Conservation (phyloP, 179 eudicot genomes). For the Carnegiea gigantea region DNA sequence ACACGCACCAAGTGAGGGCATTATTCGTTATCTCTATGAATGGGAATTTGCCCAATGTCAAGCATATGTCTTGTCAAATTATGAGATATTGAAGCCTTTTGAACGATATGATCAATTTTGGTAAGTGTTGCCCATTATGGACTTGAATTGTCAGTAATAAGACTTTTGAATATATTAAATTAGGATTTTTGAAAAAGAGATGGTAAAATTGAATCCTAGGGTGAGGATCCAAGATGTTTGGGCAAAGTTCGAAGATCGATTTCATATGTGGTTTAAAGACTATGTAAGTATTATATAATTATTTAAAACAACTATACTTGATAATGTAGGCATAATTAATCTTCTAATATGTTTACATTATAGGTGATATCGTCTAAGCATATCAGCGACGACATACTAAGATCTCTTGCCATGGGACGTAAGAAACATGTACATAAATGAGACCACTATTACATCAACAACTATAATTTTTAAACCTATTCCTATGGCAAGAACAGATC, state of each 20-base stretch:
- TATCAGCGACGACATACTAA: background rate
- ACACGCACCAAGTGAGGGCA: background rate
- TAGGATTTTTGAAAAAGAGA: background rate
- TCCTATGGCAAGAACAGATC: background rate
- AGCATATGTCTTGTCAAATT: background rate
- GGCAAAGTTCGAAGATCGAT: background rate
- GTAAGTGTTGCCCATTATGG: background rate
- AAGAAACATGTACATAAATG: background rate
- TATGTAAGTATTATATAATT: background rate
- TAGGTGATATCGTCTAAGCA: background rate
- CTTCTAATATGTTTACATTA: background rate
- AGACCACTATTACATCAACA: background rate
- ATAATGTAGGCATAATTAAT: background rate
- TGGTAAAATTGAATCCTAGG: background rate
- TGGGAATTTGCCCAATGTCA: background rate
- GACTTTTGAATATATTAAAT: too few species aligned
- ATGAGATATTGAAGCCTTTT: background rate
- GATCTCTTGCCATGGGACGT: slow-evolving; percentile 16
- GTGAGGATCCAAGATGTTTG: background rate
- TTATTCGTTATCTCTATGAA: background rate
- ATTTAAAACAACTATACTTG: background rate
- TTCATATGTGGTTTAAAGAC: background rate
- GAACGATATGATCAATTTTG: background rate
- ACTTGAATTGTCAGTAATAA: background rate
- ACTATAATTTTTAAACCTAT: background rate